Base-by-base conservation (phyloP, 163 green algal genomes). In the Volvox carteri region DNA sequence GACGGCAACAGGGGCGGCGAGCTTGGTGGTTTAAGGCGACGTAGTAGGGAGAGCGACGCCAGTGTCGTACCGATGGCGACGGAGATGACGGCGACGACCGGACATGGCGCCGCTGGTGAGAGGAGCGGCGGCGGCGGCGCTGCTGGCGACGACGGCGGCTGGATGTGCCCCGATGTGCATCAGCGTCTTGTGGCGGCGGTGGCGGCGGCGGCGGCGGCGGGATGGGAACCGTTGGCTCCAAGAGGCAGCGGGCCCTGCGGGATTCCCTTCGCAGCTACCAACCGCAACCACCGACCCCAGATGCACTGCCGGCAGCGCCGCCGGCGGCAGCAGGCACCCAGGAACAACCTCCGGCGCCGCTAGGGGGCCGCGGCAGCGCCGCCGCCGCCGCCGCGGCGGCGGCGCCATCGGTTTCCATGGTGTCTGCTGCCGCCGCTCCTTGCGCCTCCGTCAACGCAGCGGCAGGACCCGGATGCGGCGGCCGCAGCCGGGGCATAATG, bases 151-250 rank as follows among this genome's bases (percentile, higher is more conserved):
- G 42, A 28, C 19, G 21, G 42, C 44, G n/a, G 7, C 46, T 6
- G 76, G 33, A 21, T 73, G 37, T 41, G 78, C 46, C 41, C 78
- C 42, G 23, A 86, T 86, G 78, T 60, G 39, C 41, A 46, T 77
- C 14, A 86, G 78, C 78, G 4, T 77, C 60, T n/a, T 65, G 41
- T 16, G 39, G 25, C 0, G 41, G 60, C 28, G 58, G 21, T 41
- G 78, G 76, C 19, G 76, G 50, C 75, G 75, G 52, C 52, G 76
- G 56, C 54, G 56, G 77, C 35, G 75, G 75, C 30, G 4, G n/a
- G 28, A 21, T 50, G 14, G 77, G n/a, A 11, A 86, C 78, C 0
- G 78, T 86, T 16, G 78, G 78, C 21, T 78, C 60, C 28, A 86
- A 86, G 60, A 56, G 78, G 14, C 62, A 56, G 16, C 78, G 78